Evolutionary conservation across 176 grass and related monocot genomes (phyloP).

Genomic region (Oryza punctata): DNA sequence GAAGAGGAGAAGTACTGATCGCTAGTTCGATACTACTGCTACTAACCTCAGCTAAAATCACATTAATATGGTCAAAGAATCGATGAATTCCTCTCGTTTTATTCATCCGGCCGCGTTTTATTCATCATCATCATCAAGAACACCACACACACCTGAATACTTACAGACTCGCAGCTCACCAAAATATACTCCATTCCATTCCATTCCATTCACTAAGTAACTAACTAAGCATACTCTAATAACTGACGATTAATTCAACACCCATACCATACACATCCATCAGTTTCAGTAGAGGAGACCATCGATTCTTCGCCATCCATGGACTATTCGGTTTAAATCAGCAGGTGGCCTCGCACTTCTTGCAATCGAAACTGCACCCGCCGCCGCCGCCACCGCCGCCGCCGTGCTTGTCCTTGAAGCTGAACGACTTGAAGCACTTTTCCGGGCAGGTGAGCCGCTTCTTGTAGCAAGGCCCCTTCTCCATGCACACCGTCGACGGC

Average conservation of each 20-base stretch:
- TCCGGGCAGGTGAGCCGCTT: conserved; percentile 58
- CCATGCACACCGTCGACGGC: conserved; percentile 56
- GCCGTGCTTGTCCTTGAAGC: conserved; percentile 38
- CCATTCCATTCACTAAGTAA: background rate
- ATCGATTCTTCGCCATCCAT: background rate
- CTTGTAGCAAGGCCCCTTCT: conserved; percentile 52
- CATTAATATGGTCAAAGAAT: background rate
- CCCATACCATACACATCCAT: background rate
- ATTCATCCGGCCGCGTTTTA: background rate
- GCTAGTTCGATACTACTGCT: too few relatives aligned
- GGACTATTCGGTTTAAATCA: background rate
- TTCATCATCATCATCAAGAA: background rate
- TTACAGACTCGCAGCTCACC: background rate
- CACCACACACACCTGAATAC: background rate
- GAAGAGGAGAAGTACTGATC: too few relatives aligned
- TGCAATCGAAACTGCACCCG: conserved; percentile 68
- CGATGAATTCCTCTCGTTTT: background rate
- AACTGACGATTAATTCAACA: background rate
- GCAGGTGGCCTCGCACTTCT: conserved; percentile 56
- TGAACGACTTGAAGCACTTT: conserved; percentile 60
- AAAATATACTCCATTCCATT: background rate
- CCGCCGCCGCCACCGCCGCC: conserved; percentile 61
- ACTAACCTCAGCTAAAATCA: background rate
- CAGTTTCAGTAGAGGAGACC: too few relatives aligned
- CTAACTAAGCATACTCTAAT: background rate